Percentiles rank a stretch among this genome's conserved stretches.
These are phyloP conservation scores for Symbiodinium pilosum DNA, from an alignment of 73 alveolate genomes.

Conservation along the genomic window DNA sequence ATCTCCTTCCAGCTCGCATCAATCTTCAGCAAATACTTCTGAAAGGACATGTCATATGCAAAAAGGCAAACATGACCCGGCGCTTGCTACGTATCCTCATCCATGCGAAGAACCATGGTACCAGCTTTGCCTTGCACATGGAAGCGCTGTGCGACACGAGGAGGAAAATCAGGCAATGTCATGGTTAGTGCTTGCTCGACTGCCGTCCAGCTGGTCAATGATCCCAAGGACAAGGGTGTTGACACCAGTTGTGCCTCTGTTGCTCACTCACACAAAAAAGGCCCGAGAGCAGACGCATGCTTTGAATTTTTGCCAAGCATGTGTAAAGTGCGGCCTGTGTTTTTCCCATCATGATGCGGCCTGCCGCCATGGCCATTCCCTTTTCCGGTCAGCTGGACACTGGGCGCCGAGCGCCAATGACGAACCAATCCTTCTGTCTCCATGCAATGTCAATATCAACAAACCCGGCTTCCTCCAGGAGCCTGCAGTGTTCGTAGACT, in stretches of 20 bases:
- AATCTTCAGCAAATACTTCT: neutral
- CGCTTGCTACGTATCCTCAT: constrained; percentile 1
- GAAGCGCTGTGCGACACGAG: neutral
- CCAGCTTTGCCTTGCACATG: constrained; percentile 40
- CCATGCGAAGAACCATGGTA: constrained; percentile 32
- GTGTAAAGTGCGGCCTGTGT: neutral
- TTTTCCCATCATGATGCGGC: neutral
- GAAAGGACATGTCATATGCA: neutral
- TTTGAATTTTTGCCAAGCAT: neutral
- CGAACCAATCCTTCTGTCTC: constrained; percentile 89
- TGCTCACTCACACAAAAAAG: neutral
- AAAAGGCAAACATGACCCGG: no score
- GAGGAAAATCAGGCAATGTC: no score
- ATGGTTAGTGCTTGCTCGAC: neutral
- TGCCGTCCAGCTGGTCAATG: constrained; percentile 76
- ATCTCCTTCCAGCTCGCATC: neutral
- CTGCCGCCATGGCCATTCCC: neutral
- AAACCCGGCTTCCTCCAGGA: constrained; percentile 60
- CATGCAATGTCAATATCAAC: constrained; percentile 65
- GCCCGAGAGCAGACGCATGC: neutral
- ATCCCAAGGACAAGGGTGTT: constrained; percentile 75
- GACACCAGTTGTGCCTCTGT: neutral
- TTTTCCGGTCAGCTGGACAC: neutral
- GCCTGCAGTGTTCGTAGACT: constrained; percentile 69
- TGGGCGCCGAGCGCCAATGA: constrained; percentile 87